These are phyloP conservation scores for Caloboletus inedulis DNA, from an alignment of 1,284 basidiomycete genomes.

Conservation along the genomic window DNA sequence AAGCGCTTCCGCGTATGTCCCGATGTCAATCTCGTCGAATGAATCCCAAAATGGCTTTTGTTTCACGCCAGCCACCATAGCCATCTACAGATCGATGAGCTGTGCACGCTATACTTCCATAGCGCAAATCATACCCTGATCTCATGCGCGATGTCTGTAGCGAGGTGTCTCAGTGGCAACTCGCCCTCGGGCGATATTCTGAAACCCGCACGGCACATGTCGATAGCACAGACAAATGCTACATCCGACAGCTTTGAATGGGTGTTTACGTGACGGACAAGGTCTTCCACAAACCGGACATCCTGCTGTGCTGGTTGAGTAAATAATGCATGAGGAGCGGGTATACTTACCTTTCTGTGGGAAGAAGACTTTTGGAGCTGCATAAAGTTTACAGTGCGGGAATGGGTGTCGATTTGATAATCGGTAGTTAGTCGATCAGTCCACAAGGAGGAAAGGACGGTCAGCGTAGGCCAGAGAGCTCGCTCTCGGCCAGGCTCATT, in stretches of 20 bases:
- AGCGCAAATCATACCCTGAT: constrained; percentile 53
- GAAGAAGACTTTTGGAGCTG: constrained; percentile 32
- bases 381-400: constrained; percentile 34
- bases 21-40: constrained; percentile 71
- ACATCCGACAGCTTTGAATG: constrained; percentile 59
- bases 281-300: constrained; percentile 53
- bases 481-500: constrained; percentile 55
- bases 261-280: constrained; percentile 50
- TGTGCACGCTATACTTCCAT: background rate
- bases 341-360: constrained; percentile 40
- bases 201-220: constrained; percentile 79
- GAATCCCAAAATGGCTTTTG: constrained; percentile 70
- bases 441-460: constrained; percentile 73
- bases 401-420: constrained; percentile 42
- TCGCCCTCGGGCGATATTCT: constrained; percentile 65
- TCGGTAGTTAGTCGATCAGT: constrained; percentile 69
- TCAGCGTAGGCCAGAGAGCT: constrained; percentile 80
- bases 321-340: background rate
- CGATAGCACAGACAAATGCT: constrained; percentile 73
- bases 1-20: constrained; percentile 73
- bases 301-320: constrained; percentile 36
- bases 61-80: constrained; percentile 46
- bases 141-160: constrained; percentile 73
- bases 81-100: constrained; percentile 35
- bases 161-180: constrained; percentile 65